Conservation (phyloP, 176 grass and related monocot genomes). For the Rhynchospora pubera region DNA sequence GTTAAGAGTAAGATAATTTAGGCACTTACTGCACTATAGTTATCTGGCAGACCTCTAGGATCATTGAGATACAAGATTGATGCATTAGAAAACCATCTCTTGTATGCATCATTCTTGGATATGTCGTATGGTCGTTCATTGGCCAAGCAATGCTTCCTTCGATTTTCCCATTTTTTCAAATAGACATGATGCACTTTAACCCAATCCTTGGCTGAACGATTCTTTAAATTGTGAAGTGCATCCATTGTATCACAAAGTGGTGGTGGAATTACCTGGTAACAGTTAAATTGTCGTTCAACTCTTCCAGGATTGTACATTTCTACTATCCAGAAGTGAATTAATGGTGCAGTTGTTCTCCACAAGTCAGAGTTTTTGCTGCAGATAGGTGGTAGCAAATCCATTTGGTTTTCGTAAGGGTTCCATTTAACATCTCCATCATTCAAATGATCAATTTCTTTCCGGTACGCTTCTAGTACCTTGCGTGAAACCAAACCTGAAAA, state of each 20-base stretch:
- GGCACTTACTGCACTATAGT: background rate
- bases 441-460: conserved; percentile 46
- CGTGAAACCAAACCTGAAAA: conserved; percentile 41
- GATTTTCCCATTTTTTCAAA: conserved; percentile 46
- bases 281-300: conserved; percentile 44
- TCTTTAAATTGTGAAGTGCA: conserved; percentile 39
- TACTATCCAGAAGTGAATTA: conserved; percentile 58
- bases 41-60: background rate
- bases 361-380: conserved; percentile 45
- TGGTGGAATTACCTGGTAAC: conserved; percentile 46
- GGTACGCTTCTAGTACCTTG: conserved; percentile 40
- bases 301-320: conserved; percentile 61
- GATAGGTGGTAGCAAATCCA: conserved; percentile 39
- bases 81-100: conserved; percentile 45
- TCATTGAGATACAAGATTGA: background rate
- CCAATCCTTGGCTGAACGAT: conserved; percentile 46
- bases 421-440: conserved; percentile 50
- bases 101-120: conserved; percentile 45
- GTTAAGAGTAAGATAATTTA: background rate
- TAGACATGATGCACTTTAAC: conserved; percentile 43
- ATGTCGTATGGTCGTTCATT: conserved; percentile 38
- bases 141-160: conserved; percentile 37
- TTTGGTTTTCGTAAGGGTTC: conserved; percentile 38
- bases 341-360: conserved; percentile 53
- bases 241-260: conserved; percentile 49